Evolutionary conservation across 345 rosid genomes (phyloP).

Genomic region (Anastatica hierochuntica): DNA sequence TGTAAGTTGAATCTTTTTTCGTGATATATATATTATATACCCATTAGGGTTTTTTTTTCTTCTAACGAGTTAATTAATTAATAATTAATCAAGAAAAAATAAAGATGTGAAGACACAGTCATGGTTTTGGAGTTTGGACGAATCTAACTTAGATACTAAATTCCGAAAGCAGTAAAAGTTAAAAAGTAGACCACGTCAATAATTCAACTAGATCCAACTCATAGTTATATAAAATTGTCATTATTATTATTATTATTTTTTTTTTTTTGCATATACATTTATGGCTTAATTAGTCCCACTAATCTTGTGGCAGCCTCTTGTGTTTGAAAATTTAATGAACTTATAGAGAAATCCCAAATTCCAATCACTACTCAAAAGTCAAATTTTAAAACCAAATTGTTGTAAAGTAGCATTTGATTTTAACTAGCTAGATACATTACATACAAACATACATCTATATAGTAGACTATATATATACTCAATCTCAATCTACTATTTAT

Average conservation of each 20-base stretch:
- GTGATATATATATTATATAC: not conserved
- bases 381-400: too few species aligned
- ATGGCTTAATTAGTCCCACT: constrained; percentile 9
- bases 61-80: not conserved
- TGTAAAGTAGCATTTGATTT: too few species aligned
- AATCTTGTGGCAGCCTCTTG: constrained; percentile 8
- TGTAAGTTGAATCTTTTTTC: constrained; percentile 9
- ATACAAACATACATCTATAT: not conserved
- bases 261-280: too few species aligned
- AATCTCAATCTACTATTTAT: too few species aligned
- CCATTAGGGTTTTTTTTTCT: not conserved
- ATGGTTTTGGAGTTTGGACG: constrained; percentile 2
- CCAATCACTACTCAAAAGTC: too few species aligned
- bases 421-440: not conserved
- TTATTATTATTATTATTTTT: not conserved
- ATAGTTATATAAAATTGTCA: not conserved
- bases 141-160: not conserved
- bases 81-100: not conserved
- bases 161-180: not conserved
- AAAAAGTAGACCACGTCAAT: constrained; percentile 6
- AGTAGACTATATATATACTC: too few species aligned
- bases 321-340: not conserved
- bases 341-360: too few species aligned
- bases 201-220: constrained; percentile 19
- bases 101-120: not conserved